A percentile compares a stretch with the other conserved stretches of the same genome.
These are phyloP conservation scores for Daldinia sp. DNA, from an alignment of 2,329 filamentous ascomycete species.

Conservation along the genomic window DNA sequence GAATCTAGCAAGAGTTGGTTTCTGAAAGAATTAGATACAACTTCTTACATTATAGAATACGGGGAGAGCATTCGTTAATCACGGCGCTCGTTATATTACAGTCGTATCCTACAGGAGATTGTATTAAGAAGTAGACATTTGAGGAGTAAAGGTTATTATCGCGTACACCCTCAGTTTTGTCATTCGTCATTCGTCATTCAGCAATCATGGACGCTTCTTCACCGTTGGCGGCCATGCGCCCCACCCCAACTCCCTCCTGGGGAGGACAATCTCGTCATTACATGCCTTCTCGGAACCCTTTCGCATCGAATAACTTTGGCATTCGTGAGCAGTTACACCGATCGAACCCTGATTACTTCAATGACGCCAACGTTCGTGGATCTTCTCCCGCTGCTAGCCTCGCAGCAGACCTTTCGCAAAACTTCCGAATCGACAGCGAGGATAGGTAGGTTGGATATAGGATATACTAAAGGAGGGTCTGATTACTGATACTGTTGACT, in stretches of 20 bases:
- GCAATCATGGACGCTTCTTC: slow-evolving; percentile 88
- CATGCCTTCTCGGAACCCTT: slow-evolving; percentile 62
- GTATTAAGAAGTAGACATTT: slow-evolving; percentile 46
- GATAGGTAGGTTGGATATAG: slow-evolving; percentile 74
- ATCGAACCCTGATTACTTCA: slow-evolving; percentile 81
- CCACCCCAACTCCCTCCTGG: slow-evolving; percentile 74
- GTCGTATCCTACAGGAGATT: slow-evolving; percentile 46
- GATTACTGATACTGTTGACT: slow-evolving; percentile 41
- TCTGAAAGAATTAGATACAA: slow-evolving; percentile 11
- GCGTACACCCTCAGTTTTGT: slow-evolving; percentile 43
- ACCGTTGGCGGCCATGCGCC: slow-evolving; percentile 92
- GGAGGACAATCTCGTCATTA: slow-evolving; percentile 63
- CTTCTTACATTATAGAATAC: slow-evolving; percentile 36
- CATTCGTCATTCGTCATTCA: slow-evolving; percentile 14
- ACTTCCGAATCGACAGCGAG: slow-evolving; percentile 90
- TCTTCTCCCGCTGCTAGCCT: slow-evolving; percentile 93
- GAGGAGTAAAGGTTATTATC: slow-evolving; percentile 48
- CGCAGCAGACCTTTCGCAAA: slow-evolving; percentile 94
- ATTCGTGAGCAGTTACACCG: slow-evolving; percentile 79
- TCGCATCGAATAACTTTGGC: slow-evolving; percentile 76
- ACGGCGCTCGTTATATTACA: slow-evolving; percentile 43
- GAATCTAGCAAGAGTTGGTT: slow-evolving; percentile 25
- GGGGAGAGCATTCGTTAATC: slow-evolving; percentile 48
- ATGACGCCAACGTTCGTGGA: slow-evolving; percentile 74
- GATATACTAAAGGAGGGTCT: slow-evolving; percentile 32